Evolutionary conservation across 805 yeast species (phyloP).

Genomic region (Candida stauntonica): DNA sequence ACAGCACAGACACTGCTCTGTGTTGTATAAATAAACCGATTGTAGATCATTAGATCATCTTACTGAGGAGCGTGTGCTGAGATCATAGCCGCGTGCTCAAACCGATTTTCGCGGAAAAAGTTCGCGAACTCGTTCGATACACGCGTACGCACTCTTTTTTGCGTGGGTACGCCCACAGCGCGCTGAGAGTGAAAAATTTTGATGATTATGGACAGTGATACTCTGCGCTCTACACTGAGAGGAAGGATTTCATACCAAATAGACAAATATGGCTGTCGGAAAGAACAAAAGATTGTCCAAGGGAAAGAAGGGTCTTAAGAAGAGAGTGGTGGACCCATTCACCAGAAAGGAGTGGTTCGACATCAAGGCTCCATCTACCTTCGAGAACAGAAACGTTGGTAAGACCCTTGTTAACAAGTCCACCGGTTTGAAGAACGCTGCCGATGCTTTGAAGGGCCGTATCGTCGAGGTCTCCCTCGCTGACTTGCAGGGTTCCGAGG

Average conservation of each 20-base stretch:
- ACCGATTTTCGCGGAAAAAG: too few relatives aligned
- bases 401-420: constrained; percentile 98
- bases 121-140: too few relatives aligned
- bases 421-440: constrained; percentile 96
- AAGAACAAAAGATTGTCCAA: constrained; percentile 76
- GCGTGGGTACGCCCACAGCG: not conserved
- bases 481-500: constrained; percentile 98
- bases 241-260: not conserved
- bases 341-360: constrained; percentile 98
- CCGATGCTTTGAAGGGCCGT: constrained; percentile 97
- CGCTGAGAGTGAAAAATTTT: constrained; percentile 15
- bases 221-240: not conserved
- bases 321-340: constrained; percentile 98
- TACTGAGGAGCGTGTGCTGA: too few relatives aligned
- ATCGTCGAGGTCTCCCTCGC: constrained; percentile 93
- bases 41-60: not conserved
- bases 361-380: constrained; percentile 97
- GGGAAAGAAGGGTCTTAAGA: constrained; percentile 97
- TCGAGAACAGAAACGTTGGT: constrained; percentile 98
- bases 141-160: too few relatives aligned
- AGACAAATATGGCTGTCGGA: constrained; percentile 63
- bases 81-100: too few relatives aligned
- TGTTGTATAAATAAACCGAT: not conserved
- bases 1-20: not conserved
- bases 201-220: not conserved